Conservation (phyloP, 176 grass and related monocot species). For the Alopecurus myosuroides region DNA sequence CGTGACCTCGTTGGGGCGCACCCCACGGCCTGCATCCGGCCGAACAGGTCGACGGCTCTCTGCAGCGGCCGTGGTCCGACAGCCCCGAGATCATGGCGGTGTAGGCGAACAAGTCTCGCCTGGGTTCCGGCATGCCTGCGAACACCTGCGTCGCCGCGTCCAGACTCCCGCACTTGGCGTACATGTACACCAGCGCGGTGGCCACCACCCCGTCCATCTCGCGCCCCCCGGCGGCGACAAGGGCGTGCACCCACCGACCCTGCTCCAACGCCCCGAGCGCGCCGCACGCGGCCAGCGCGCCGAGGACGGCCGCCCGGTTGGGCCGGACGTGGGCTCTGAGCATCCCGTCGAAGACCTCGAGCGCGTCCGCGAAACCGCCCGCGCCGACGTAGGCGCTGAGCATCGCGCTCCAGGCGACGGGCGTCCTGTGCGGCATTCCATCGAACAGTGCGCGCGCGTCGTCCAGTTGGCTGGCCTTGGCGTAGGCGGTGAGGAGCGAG, state of each 20-base stretch:
- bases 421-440: slow-evolving; percentile 47
- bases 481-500: slow-evolving; percentile 32
- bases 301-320: slow-evolving; percentile 43
- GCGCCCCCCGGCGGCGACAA: background rate
- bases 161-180: slow-evolving; percentile 63
- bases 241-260: slow-evolving; percentile 61
- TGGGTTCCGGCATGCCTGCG: background rate
- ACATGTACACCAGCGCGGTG: slow-evolving; percentile 70
- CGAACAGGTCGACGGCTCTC: slow-evolving; percentile 37
- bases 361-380: slow-evolving; percentile 31
- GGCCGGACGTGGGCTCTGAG: slow-evolving; percentile 8
- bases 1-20: slow-evolving; percentile 65
- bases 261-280: slow-evolving; percentile 61
- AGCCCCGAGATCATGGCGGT: slow-evolving; percentile 65
- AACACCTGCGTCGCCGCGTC: slow-evolving; percentile 45
- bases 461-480: background rate
- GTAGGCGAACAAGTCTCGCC: slow-evolving; percentile 52
- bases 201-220: slow-evolving; percentile 23
- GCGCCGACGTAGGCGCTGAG: slow-evolving; percentile 40
- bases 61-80: slow-evolving; percentile 37
- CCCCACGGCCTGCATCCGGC: slow-evolving; percentile 29
- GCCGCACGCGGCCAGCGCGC: slow-evolving; percentile 35
- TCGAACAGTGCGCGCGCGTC: slow-evolving; percentile 41
- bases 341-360: slow-evolving; percentile 41
- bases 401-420: slow-evolving; percentile 56